Evolutionary conservation across 371 early-diverging fungal species (phyloP).

Genomic region (Batkoa obscura): DNA sequence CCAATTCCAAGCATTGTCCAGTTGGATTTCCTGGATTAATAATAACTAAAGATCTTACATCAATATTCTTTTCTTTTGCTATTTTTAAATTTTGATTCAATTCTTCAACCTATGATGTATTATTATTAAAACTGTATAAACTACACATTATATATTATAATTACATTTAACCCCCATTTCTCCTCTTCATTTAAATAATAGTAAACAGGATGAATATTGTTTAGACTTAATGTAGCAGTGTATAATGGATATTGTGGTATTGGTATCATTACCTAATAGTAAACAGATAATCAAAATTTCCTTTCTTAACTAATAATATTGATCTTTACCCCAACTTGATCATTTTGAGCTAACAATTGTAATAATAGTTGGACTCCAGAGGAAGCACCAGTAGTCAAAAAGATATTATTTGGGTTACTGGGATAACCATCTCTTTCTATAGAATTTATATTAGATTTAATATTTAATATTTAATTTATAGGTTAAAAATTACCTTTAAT

Average conservation of each 20-base stretch:
- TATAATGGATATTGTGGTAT: conserved; percentile 97
- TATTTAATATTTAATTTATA: not conserved
- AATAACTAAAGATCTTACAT: conserved; percentile 84
- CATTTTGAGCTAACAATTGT: conserved; percentile 53
- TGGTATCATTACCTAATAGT: conserved; percentile 73
- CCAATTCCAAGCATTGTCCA: conserved; percentile 65
- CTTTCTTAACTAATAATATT: conserved; percentile 3
- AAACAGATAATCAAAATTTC: not conserved
- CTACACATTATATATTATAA: not conserved
- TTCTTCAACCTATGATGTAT: conserved; percentile 17
- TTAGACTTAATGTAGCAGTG: conserved; percentile 74
- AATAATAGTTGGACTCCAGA: conserved; percentile 78
- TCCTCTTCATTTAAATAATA: conserved; percentile 78
- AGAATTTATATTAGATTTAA: not conserved
- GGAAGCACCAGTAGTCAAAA: conserved; percentile 77
- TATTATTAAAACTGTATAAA: not conserved
- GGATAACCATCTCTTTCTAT: conserved; percentile 71
- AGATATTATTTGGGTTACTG: conserved; percentile 62
- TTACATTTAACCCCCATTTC: conserved; percentile 59
- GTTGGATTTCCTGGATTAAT: conserved; percentile 98
- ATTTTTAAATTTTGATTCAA: conserved; percentile 34
- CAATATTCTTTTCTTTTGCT: conserved; percentile 48
- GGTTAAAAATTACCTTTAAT: conserved; percentile 20
- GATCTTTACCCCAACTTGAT: conserved; percentile 42
- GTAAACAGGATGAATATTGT: conserved; percentile 63